Base-by-base conservation (phyloP, 2,329 filamentous ascomycete species). In the Cladosporium sp. region DNA sequence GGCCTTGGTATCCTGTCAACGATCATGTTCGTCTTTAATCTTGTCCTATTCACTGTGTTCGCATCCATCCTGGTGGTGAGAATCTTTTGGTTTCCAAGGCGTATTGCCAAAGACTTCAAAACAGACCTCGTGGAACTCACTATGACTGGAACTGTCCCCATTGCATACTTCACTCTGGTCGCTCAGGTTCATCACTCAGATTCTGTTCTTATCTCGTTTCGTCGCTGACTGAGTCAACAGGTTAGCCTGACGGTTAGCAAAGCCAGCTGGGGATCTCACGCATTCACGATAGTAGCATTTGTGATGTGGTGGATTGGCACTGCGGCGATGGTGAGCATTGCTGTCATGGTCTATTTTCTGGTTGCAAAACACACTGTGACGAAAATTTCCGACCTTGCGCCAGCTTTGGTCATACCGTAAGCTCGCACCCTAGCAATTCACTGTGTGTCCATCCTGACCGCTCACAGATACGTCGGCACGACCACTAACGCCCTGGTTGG, bases 11-110 rank as follows among this genome's bases (percentile, higher is more conserved):
- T 56, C 2, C 37, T 56, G 9, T 56, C 54, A 18, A 54, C 54
- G 5, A 55, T 56, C 27, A 51, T 55, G 45, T 56, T 54, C 40
- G 47, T 56, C 39, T 55, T 56, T 38, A 51, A 53, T 27, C 40
- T 56, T 17, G 50, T 55, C 17, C 45, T 56, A 3, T 56, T 55
- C 43, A 43, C 27, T 13, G 9, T 49, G 22, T 48, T 54, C 43
- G 50, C 51, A 43, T 36, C 15, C 43, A 49, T 55, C 7, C 22
- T 55, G n/a, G 8, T 51, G n/a, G 29, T 55, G 22, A 30, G 54
- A 24, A 36, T 44, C 20, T 37, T 49, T 22, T 13, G 54, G 7
- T 55, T 50, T 40, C 54, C 52, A 4, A 38, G 40, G 22, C n/a
- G 34, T 9, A 15, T 55, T 7, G 17, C 45, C 27, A 50, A 56